A percentile compares a stretch with the other conserved stretches of the same genome.
These are phyloP conservation scores for Cylindrodendrum hubeiense DNA, from an alignment of 2,329 filamentous ascomycete species.

Conservation along the genomic window DNA sequence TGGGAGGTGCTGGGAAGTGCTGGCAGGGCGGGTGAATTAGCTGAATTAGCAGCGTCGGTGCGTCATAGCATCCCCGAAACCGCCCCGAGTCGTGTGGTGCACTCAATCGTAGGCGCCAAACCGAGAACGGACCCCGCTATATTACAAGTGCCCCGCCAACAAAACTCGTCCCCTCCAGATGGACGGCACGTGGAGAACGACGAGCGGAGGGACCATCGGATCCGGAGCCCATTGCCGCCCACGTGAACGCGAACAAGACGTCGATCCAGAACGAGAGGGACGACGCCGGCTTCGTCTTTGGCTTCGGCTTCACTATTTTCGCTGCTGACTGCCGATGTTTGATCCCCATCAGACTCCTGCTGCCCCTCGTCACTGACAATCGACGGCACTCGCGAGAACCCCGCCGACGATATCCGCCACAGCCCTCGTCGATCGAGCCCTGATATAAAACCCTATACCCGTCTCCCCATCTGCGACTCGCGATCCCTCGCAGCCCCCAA, in stretches of 20 bases:
- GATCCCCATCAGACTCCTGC: not conserved
- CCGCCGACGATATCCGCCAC: slow-evolving; percentile 33
- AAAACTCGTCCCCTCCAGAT: slow-evolving; percentile 43
- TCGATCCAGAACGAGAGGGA: not conserved
- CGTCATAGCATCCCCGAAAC: slow-evolving; percentile 31
- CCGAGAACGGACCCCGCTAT: slow-evolving; percentile 44
- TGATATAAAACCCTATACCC: not conserved
- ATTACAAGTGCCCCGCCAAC: slow-evolving; percentile 44
- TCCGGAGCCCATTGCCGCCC: slow-evolving; percentile 1
- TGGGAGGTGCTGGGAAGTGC: not conserved
- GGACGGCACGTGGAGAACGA: slow-evolving; percentile 17
- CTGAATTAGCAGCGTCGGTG: slow-evolving; percentile 12
- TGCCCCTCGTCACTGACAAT: not conserved
- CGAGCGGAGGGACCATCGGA: not conserved
- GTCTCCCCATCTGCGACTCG: not conserved
- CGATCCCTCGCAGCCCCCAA: not conserved
- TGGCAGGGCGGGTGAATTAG: no score
- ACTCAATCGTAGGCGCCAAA: slow-evolving; percentile 8
- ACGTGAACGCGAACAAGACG: not conserved
- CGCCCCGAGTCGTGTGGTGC: not conserved
- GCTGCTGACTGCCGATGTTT: not conserved
- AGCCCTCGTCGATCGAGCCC: slow-evolving; percentile 5
- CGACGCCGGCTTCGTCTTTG: not conserved
- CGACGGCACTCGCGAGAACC: slow-evolving; percentile 17
- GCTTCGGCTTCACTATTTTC: not conserved